These are phyloP conservation scores for Lasiosphaeriaceae sp. DNA, from an alignment of 495 filamentous ascomycete species.

Conservation along the genomic window DNA sequence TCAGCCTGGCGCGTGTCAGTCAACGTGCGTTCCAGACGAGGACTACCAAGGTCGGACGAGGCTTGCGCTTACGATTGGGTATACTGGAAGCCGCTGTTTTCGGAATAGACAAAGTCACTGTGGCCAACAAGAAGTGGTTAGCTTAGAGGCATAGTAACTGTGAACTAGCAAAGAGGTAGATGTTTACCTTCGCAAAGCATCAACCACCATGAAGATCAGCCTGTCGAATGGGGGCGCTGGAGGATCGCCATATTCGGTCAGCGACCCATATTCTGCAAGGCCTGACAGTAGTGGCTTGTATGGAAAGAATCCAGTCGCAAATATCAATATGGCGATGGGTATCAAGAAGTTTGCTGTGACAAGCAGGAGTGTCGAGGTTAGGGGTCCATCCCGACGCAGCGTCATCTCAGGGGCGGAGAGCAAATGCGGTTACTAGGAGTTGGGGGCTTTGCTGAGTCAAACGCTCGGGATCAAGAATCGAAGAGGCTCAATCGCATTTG, in stretches of 20 bases:
- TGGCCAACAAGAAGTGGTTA: not conserved
- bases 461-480: not conserved
- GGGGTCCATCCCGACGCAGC: conserved; percentile 28
- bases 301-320: conserved; percentile 93
- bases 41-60: not conserved
- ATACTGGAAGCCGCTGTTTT: conserved; percentile 77
- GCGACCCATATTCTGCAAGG: conserved; percentile 59
- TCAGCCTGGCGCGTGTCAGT: conserved; percentile 57
- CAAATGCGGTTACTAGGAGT: not conserved
- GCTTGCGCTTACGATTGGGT: conserved; percentile 69
- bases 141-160: not conserved
- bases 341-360: conserved; percentile 72
- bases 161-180: not conserved
- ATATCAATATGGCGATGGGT: conserved; percentile 70
- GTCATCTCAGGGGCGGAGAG: conserved; percentile 17
- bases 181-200: conserved; percentile 86
- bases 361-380: conserved; percentile 41
- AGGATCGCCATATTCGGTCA: conserved; percentile 40
- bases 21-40: not conserved
- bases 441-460: not conserved
- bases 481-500: conserved; percentile 5
- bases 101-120: conserved; percentile 92
- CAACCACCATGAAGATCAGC: conserved; percentile 95
- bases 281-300: conserved; percentile 92
- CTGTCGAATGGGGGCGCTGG: conserved; percentile 73